Conservation (phyloP, 257 asterid species). For the Fraxinus quadrangulata region DNA sequence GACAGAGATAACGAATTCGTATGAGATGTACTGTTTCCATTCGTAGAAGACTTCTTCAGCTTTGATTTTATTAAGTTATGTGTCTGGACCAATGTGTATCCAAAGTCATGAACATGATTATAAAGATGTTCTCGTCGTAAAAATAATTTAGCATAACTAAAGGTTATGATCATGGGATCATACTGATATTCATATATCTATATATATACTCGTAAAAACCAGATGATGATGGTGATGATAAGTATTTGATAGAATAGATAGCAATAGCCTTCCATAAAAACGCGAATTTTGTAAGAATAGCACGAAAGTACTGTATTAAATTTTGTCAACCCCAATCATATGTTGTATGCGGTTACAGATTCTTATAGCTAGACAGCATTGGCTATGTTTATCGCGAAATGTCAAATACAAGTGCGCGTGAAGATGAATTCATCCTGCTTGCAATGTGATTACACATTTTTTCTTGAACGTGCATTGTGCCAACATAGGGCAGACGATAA, state of each 20-base stretch:
- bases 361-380: too few species aligned
- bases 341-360: too few species aligned
- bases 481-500: not conserved
- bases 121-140: not conserved
- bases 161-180: not conserved
- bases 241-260: not conserved
- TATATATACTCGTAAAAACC: not conserved
- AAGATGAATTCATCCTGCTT: too few species aligned
- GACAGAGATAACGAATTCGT: not conserved
- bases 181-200: not conserved
- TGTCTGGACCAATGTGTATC: conserved; percentile 3
- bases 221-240: not conserved
- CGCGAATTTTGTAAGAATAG: too few species aligned
- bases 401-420: too few species aligned
- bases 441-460: not conserved
- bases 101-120: conserved; percentile 31
- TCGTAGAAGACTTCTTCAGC: conserved; percentile 14
- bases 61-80: not conserved
- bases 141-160: not conserved
- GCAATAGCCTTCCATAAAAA: not conserved
- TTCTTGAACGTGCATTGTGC: not conserved
- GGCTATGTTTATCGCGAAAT: too few species aligned
- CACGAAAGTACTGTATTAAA: not conserved
- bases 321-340: too few species aligned
- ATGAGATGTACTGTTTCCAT: conserved; percentile 16